Evolutionary conservation across 345 rosid species (phyloP), one percentile per base, ranked within the genome.

Genomic region (Eucalyptus regnans): DNA sequence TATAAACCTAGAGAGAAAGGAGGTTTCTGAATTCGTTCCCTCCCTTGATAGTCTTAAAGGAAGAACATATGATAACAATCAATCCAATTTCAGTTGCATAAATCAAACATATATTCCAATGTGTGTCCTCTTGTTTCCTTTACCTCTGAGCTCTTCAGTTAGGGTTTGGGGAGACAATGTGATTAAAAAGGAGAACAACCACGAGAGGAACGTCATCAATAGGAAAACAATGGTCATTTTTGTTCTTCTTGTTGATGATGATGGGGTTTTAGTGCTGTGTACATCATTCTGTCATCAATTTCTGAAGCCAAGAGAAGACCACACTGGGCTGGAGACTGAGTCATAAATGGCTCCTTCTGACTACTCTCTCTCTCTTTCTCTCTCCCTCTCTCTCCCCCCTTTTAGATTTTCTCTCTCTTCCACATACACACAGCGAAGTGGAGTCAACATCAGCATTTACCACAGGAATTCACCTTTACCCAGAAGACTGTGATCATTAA

Each of bases 391-490:
- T 15, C 37, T 33, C 37, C 37, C 22, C 6, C 22, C 48, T 76
- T 10, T 41, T 23, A 48, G 52, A 51, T 60, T 44, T 85, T 90
- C 86, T 87, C 52, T 85, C 87, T 88, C 86, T 83, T 87, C 79
- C 86, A 60, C 54, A 51, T 86, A 29, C 48, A 60, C 71, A 87
- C 88, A 64, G 86, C 43, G 85, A 87, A 86, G 95, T 90, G 88
- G 88, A 88, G 95, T 94, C 95, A 90, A 86, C 92, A 92, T 91
- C 93, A 91, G 88, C 92, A 91, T 91, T 91, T 91, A 92, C 91
- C 90, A 89, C 92, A 88, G 87, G 87, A 88, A 92, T 91, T 91
- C 91, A 88, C 89, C 87, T 79, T 86, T 90, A 85, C 86, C 86
- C 91, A 20, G 84, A 76, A 76, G 84, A 20, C 84, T 76, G 83